Conservation (phyloP, 768 basidiomycete species). For the Mycena crocata region DNA sequence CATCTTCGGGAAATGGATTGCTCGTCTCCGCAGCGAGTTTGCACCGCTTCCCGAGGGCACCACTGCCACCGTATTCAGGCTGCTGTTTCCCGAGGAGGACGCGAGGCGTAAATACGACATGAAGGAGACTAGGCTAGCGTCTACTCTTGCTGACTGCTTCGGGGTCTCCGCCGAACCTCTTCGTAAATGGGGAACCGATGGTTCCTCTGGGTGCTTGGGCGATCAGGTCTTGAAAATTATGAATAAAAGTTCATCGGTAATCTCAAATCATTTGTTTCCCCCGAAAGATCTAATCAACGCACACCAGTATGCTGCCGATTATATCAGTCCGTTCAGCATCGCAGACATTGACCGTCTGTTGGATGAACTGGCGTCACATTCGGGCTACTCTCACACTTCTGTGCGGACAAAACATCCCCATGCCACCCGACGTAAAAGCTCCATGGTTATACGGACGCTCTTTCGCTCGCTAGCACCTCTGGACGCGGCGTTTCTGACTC, state of each 20-base stretch:
- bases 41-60: constrained; percentile 64
- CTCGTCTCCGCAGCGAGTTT: constrained; percentile 53
- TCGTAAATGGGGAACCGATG: constrained; percentile 54
- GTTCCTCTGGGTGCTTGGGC: constrained; percentile 76
- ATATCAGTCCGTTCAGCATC: constrained; percentile 52
- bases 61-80: constrained; percentile 70
- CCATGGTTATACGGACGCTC: constrained; percentile 62
- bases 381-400: constrained; percentile 66
- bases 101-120: constrained; percentile 75
- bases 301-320: constrained; percentile 11
- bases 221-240: constrained; percentile 65
- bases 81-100: constrained; percentile 91
- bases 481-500: constrained; percentile 78
- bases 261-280: not conserved
- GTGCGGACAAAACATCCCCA: constrained; percentile 50
- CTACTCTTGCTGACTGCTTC: constrained; percentile 61
- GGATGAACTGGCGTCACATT: constrained; percentile 79
- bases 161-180: constrained; percentile 48
- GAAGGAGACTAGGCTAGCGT: constrained; percentile 71
- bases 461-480: constrained; percentile 70
- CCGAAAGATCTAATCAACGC: not conserved
- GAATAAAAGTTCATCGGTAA: constrained; percentile 53
- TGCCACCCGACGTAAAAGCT: constrained; percentile 42
- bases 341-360: constrained; percentile 73
- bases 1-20: constrained; percentile 60